Evolutionary conservation across 2,329 filamentous ascomycete species (phyloP), one percentile per base, ranked within the genome.

Genomic region (Fusarium decemcellulare): DNA sequence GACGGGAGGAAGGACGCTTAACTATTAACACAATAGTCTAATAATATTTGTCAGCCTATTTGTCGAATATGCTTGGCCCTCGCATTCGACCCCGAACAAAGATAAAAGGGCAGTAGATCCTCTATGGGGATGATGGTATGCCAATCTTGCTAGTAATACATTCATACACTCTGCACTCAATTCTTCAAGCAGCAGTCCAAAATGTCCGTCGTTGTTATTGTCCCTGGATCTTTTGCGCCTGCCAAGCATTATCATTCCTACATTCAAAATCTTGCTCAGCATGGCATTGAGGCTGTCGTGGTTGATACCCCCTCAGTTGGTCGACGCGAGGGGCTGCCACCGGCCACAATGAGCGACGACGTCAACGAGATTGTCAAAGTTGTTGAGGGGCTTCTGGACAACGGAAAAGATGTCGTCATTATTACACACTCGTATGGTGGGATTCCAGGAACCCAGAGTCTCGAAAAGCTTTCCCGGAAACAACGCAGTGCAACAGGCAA

Each of bases 391-490:
- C 53, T 69, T 8, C 18, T 69, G 3, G 65, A 59, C 0, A 12
- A 57, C 8, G 57, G 62, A 0, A 53, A 59, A 10, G 23, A 44
- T 3, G 67, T 69, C 2, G 46, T 69, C 1, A 12, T 69, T 0
- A 46, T 69, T 43, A 56, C 61, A 12, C 65, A 69, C 34, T 69
- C 67, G 0, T 69, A 69, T 12, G 67, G 67, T 2, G 67, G 67
- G 0, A 69, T 69, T 8, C 57, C 61, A 4, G 65, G 53, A 3
- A 69, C 67, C 0, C 54, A 69, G 10, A 30, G 54, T n/a, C 53
- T 69, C 0, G 34, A 46, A 2, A 51, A 54, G 6, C 48, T 68
- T 8, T 69, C 66, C 0, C 43, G n/a, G 11, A 68, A 68, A 5
- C 37, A 46, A 2, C 51, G 64, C 0, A 18, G 53, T 6, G 16